Percentiles rank a stretch among this genome's conserved stretches.
phyloP scores from a whole-genome alignment of 352 stramenopile species.

The Plasmopara muralis region DNA sequence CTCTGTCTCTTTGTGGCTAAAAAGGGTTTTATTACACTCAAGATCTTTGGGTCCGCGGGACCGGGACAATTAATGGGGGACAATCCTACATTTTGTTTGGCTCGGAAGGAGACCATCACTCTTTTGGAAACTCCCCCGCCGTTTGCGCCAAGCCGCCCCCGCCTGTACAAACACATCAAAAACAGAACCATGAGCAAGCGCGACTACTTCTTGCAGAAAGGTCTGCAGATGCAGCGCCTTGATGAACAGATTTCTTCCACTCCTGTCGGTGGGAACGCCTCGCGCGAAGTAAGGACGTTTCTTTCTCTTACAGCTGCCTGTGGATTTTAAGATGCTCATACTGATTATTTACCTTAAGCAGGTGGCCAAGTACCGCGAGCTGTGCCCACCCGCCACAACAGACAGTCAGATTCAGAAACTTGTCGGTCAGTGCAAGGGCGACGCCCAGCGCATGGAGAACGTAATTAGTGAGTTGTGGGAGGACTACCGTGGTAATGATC shows the following conservation, averaged over 20 bases:
- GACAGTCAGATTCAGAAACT: slow-evolving; percentile 66
- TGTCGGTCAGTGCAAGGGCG: slow-evolving; percentile 66
- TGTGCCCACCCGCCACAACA: slow-evolving; percentile 74
- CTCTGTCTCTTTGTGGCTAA: too few relatives aligned
- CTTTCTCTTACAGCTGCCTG: not conserved
- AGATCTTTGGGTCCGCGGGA: slow-evolving; percentile 14
- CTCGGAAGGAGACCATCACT: slow-evolving; percentile 29
- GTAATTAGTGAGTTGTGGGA: slow-evolving; percentile 83
- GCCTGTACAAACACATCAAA: slow-evolving; percentile 21
- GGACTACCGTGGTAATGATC: slow-evolving; percentile 51
- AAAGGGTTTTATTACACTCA: not conserved
- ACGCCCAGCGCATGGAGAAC: slow-evolving; percentile 61
- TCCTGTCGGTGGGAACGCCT: slow-evolving; percentile 28
- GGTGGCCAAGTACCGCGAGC: slow-evolving; percentile 70
- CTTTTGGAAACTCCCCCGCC: slow-evolving; percentile 18
- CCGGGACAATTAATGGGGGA: too few relatives aligned
- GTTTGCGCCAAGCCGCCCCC: slow-evolving; percentile 6
- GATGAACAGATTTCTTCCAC: slow-evolving; percentile 41
- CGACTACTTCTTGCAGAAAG: slow-evolving; percentile 80
- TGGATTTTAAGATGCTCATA: not conserved
- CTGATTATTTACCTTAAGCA: slow-evolving; percentile 10
- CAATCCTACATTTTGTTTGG: slow-evolving; percentile 30
- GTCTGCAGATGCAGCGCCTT: slow-evolving; percentile 74
- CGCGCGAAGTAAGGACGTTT: slow-evolving; percentile 44
- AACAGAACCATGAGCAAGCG: slow-evolving; percentile 75